Evolutionary conservation across 164 flowering plant species (phyloP), one percentile per base, ranked within the genome.

Genomic region (Hamamelis virginiana): DNA sequence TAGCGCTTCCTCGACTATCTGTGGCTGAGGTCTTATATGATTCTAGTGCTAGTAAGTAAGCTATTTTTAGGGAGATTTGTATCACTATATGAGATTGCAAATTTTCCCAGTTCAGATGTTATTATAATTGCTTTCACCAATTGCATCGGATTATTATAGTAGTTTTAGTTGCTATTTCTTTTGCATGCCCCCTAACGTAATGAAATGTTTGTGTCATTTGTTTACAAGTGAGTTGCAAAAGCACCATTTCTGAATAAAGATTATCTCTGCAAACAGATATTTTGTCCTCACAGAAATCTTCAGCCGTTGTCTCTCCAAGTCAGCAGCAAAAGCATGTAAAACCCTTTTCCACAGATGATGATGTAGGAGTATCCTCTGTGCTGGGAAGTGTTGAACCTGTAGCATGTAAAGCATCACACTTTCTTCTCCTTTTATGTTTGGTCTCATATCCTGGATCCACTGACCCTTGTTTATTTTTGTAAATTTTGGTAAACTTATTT

Each of bases 21-120:
- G 90, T 77, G 21, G 85, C 94, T 64, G 97, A 92, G 76, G 85
- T 84, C 64, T 61, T 83, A 65, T 62, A 86, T 81, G 94, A 91
- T 79, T 65, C 91, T 62, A 72, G 60, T 78, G 82, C 83, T 52
- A 91, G 94, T 88, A 73, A 79, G 84, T 66, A 58, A 33, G 41
- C 41, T 68, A 59, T 63, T 33, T 59, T 6, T 33, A 9, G 33
- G 21, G n/a, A 18, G 4, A 59, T 28, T 28, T 33, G 41, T 2
- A 33, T 33, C 63, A 27, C 10, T 60, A 60, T 8, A 28, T 22
- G 43, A 23, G 28, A 41, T 33, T 5, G 21, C 5, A 27, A 28
- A 28, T 12, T 38, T 60, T 22, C 38, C 38, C 41, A 33, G 41
- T 33, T 33, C 41, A 0, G 14, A 33, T 10, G 33, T 48, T 38